phyloP scores from a whole-genome alignment of 1,284 basidiomycete genomes.

The Ganoderma boninense region DNA sequence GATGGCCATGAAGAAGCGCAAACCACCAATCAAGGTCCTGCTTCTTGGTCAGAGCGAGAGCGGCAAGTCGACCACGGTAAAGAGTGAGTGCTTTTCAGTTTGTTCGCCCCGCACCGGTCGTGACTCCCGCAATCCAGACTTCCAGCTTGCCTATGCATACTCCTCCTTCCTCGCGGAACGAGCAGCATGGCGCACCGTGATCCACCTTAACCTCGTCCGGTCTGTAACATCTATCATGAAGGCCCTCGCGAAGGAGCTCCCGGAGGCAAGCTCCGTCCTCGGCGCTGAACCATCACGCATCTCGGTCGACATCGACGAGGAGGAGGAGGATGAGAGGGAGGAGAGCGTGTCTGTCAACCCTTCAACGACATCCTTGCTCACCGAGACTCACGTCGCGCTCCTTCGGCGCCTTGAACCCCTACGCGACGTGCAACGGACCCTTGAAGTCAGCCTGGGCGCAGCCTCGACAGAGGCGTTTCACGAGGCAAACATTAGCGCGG shows the following conservation, averaged over 20 bases:
- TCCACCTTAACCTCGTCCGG: conserved; percentile 71
- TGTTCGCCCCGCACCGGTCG: not conserved
- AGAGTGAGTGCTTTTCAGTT: conserved; percentile 54
- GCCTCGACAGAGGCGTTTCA: conserved; percentile 27
- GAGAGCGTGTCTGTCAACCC: conserved; percentile 12
- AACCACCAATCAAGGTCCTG: conserved; percentile 63
- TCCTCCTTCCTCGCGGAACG: conserved; percentile 63
- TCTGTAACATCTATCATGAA: conserved; percentile 64
- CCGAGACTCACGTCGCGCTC: conserved; percentile 53
- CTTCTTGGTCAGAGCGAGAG: conserved; percentile 56
- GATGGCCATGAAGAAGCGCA: conserved; percentile 59
- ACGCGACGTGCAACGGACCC: conserved; percentile 55
- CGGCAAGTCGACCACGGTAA: conserved; percentile 68
- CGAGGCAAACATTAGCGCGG: conserved; percentile 19
- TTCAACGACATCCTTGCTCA: conserved; percentile 36
- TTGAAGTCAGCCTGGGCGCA: conserved; percentile 58
- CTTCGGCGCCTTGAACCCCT: conserved; percentile 58
- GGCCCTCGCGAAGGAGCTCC: conserved; percentile 51
- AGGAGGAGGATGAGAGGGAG: conserved; percentile 24
- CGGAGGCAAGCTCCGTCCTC: conserved; percentile 23
- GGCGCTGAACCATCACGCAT: not conserved
- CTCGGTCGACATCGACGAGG: conserved; percentile 21
- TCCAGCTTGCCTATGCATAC: conserved; percentile 50
- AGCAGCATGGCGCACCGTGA: conserved; percentile 66
- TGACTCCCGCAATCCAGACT: conserved; percentile 41